Conservation (phyloP, 345 rosid genomes). For the Hibiscus syriacus region DNA sequence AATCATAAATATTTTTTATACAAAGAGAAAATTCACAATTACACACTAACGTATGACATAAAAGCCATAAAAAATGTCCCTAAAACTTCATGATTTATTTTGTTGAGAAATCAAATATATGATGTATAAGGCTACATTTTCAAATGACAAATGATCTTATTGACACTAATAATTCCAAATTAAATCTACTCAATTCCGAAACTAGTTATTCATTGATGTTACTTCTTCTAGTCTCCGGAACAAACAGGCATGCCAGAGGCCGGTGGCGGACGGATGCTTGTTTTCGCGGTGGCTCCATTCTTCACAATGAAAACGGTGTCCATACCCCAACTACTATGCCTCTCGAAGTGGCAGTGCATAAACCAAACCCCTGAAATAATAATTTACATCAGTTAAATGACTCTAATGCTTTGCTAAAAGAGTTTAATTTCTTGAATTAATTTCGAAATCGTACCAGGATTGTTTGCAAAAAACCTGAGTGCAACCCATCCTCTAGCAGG, state of each 20-base stretch:
- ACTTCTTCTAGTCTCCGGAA: not conserved
- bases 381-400: not conserved
- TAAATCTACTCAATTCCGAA: not conserved
- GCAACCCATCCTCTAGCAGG: constrained; percentile 25
- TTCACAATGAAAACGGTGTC: constrained; percentile 23
- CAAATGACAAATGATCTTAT: not conserved
- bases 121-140: not conserved
- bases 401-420: not conserved
- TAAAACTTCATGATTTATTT: no score
- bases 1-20: no score
- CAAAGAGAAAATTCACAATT: no score
- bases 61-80: no score
- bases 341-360: constrained; percentile 12
- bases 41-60: no score
- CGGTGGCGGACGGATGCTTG: constrained; percentile 1
- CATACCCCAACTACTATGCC: constrained; percentile 32
- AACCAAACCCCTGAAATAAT: constrained; percentile 13
- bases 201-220: not conserved
- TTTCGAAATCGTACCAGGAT: constrained; percentile 13
- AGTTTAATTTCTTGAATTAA: not conserved
- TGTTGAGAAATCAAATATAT: no score
- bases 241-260: constrained; percentile 4
- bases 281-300: constrained; percentile 12
- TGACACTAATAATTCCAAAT: not conserved
- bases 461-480: constrained; percentile 17